phyloP scores from a whole-genome alignment of 495 filamentous ascomycete genomes.

The Podospora conica region DNA sequence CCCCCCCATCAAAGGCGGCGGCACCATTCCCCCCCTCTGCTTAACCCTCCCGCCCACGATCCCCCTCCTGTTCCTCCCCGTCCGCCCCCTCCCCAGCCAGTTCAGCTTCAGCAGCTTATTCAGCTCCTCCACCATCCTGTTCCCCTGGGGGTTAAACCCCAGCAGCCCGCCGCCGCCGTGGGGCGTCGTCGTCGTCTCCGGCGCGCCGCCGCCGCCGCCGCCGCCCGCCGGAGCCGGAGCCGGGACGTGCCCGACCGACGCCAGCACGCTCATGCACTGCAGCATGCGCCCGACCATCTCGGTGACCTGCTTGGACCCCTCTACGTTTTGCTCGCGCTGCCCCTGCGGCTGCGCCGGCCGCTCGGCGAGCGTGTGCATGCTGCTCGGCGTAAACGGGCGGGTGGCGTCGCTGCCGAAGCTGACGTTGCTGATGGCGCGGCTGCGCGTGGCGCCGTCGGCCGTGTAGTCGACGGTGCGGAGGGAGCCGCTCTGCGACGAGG shows the following conservation, averaged over 20 bases:
- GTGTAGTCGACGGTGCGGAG: slow-evolving; percentile 55
- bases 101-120: slow-evolving; percentile 86
- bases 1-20: slow-evolving; percentile 1
- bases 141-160: slow-evolving; percentile 52
- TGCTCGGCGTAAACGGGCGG: slow-evolving; percentile 47
- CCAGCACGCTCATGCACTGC: slow-evolving; percentile 88
- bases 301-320: slow-evolving; percentile 79
- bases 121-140: slow-evolving; percentile 75
- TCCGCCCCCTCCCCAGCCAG: slow-evolving; percentile 87
- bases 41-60: slow-evolving; percentile 59
- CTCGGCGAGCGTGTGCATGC: slow-evolving; percentile 33
- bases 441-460: slow-evolving; percentile 47
- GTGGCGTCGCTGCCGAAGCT: slow-evolving; percentile 52
- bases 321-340: slow-evolving; percentile 44
- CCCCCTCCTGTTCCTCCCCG: slow-evolving; percentile 79
- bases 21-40: slow-evolving; percentile 21
- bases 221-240: too few relatives aligned
- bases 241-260: slow-evolving; percentile 48
- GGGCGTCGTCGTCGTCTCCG: not conserved
- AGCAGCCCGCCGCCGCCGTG: not conserved
- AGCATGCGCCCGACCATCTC: slow-evolving; percentile 94
- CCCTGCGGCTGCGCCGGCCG: slow-evolving; percentile 23
- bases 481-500: slow-evolving; percentile 29
- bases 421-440: slow-evolving; percentile 82
- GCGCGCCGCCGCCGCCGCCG: not conserved